Base-by-base conservation (phyloP, 352 stramenopile species). In the Pythium scleroteichum region DNA sequence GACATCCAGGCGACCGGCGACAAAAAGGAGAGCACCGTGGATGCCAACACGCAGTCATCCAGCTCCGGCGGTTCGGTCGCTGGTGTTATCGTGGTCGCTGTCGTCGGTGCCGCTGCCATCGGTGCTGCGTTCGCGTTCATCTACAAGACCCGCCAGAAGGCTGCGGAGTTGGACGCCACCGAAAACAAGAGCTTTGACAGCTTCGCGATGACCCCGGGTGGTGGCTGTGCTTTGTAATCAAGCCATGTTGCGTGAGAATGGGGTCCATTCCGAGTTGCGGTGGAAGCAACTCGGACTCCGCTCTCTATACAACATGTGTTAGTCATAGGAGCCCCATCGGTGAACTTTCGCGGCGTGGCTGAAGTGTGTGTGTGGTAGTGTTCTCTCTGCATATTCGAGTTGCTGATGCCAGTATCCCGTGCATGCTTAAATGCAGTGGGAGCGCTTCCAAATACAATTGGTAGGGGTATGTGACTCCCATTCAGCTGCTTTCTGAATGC, bases 81-180 rank as follows among this genome's bases (percentile, higher is more conserved):
- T 24, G 69, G 67, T 60, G 46, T 73, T 9, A 26, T 76, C 14
- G 69, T 78, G 14, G 54, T 83, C 16, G 66, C 56, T 9, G 47
- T 61, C 26, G 73, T 69, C 41, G 74, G 64, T 26, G 79, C 68
- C 22, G 73, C 67, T 6, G 75, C 82, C 22, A 66, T 76, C 16
- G 39, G 82, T 45, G 71, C 73, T n/a, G 81, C 81, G 1, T 87
- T 87, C 52, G 81, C 74, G 23, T 90, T 90, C 75, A 88, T 90
- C 69, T 90, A 87, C 73, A 79, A 87, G 73, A 71, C 77, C 27
- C 81, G 81, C 66, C 75, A 88, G 71, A 83, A 82, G 54, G 81
- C 81, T 2, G 55, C 77, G 39, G 73, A 83, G 59, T 68, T 90
- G 8, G 81, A 85, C 29, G 63, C 69, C 3, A 62, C 46, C n/a